Percentiles rank a stretch among this genome's conserved stretches.
phyloP scores from a whole-genome alignment of 768 basidiomycete genomes.

The Kwoniella mangroviensis region DNA sequence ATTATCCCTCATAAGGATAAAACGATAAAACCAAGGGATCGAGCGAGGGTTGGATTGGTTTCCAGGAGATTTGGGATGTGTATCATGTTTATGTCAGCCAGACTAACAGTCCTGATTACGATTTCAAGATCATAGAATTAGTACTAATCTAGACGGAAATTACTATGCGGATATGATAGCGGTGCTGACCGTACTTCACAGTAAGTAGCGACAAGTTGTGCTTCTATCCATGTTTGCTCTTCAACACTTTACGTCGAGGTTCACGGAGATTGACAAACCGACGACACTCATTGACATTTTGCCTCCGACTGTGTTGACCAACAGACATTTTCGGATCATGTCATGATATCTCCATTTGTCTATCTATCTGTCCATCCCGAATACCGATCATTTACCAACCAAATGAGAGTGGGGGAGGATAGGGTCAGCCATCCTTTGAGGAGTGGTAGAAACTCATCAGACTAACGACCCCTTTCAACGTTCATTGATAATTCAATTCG shows the following conservation, averaged over 20 bases:
- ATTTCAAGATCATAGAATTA: background rate
- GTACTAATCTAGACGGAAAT: background rate
- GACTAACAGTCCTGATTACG: background rate
- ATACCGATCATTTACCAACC: background rate
- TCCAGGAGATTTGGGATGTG: background rate
- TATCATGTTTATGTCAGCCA: background rate
- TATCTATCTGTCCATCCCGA: background rate
- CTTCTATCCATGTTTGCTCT: background rate
- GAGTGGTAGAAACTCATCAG: background rate
- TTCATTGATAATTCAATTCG: background rate
- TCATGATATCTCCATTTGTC: background rate
- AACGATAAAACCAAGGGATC: background rate
- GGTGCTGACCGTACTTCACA: background rate
- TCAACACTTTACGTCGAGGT: background rate
- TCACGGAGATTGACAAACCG: background rate
- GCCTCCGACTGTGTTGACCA: background rate
- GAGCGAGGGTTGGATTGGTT: background rate
- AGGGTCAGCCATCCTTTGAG: conserved; percentile 15
- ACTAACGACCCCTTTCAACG: conserved; percentile 1
- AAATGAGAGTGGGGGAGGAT: background rate
- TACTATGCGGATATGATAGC: background rate
- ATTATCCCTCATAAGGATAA: background rate
- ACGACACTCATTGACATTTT: background rate
- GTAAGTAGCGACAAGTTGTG: background rate
- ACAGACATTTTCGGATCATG: background rate